These are phyloP conservation scores for Heimioporus sp. DNA, from an alignment of 768 basidiomycete genomes.

Conservation along the genomic window DNA sequence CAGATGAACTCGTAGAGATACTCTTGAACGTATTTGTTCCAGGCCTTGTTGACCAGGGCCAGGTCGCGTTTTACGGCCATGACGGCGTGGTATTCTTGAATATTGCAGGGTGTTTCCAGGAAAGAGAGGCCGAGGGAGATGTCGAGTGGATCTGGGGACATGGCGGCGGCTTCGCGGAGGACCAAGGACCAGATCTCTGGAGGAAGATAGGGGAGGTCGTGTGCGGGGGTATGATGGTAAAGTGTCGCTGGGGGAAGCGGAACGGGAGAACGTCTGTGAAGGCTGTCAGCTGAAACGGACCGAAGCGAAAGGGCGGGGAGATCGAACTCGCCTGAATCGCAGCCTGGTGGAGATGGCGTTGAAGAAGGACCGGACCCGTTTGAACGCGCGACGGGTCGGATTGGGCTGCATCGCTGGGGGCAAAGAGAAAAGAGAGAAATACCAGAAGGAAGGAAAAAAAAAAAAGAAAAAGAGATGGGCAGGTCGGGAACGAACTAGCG, in stretches of 20 bases:
- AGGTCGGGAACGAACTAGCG: background rate
- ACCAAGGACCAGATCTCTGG: conserved; percentile 67
- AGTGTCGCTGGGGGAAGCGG: conserved; percentile 10
- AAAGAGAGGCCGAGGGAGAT: conserved; percentile 56
- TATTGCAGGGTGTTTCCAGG: conserved; percentile 44
- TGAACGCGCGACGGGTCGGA: conserved; percentile 11
- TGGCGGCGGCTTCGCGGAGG: conserved; percentile 53
- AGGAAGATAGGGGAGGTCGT: conserved; percentile 47
- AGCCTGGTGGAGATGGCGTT: conserved; percentile 17
- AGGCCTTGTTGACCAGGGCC: conserved; percentile 53
- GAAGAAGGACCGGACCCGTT: conserved; percentile 16
- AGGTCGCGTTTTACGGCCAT: conserved; percentile 52
- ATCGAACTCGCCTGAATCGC: conserved; percentile 5
- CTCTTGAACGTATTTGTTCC: conserved; percentile 52
- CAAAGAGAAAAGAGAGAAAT: conserved; percentile 1
- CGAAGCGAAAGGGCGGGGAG: background rate
- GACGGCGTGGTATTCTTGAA: conserved; percentile 42
- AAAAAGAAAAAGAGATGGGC: background rate
- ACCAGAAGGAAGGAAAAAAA: background rate
- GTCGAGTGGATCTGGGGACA: conserved; percentile 44
- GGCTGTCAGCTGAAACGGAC: conserved; percentile 1
- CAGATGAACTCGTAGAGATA: conserved; percentile 69
- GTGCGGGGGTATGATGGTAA: conserved; percentile 28
- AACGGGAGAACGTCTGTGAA: conserved; percentile 5
- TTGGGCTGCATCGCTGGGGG: conserved; percentile 14